Percentiles rank a stretch among this genome's conserved stretches.
Conservation (phyloP, 495 filamentous ascomycete species). For the Aspergillus diversus region DNA sequence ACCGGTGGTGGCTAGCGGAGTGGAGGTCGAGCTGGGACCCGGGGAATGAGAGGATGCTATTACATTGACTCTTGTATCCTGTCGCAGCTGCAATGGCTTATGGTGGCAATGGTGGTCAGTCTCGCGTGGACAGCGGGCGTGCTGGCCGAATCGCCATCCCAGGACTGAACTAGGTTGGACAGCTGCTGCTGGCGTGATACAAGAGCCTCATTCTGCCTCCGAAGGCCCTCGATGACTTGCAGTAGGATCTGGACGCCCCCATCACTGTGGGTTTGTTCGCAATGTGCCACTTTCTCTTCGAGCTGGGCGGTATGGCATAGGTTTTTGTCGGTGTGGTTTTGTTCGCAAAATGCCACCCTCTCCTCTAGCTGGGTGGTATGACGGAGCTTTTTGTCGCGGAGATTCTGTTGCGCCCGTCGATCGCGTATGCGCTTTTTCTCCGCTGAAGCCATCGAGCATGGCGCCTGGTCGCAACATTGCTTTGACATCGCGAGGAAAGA, state of each 20-base stretch:
- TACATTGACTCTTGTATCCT: not conserved
- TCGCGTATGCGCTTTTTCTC: slow-evolving; percentile 36
- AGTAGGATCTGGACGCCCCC: slow-evolving; percentile 24
- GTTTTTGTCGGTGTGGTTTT: slow-evolving; percentile 32
- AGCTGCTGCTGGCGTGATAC: slow-evolving; percentile 23
- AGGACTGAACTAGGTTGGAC: slow-evolving; percentile 25
- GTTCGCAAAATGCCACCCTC: slow-evolving; percentile 18
- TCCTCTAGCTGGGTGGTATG: slow-evolving; percentile 27
- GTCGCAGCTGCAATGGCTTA: not conserved
- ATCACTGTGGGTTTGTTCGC: slow-evolving; percentile 30
- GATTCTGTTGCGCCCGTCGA: slow-evolving; percentile 33
- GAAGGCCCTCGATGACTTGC: slow-evolving; percentile 28
- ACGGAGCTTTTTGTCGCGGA: slow-evolving; percentile 32
- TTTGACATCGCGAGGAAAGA: not conserved
- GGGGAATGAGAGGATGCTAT: not conserved
- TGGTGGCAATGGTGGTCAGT: not conserved
- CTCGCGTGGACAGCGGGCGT: not conserved
- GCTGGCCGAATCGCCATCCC: slow-evolving; percentile 17
- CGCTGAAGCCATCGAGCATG: slow-evolving; percentile 12
- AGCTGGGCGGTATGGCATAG: slow-evolving; percentile 24
- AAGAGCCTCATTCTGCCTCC: slow-evolving; percentile 30
- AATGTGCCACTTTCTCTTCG: slow-evolving; percentile 24
- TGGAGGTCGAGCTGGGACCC: not conserved
- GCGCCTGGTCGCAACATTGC: not conserved
- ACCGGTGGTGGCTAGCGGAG: not conserved